phyloP scores from a whole-genome alignment of 805 yeast species.

The Nakazawaea laoshanensis region DNA sequence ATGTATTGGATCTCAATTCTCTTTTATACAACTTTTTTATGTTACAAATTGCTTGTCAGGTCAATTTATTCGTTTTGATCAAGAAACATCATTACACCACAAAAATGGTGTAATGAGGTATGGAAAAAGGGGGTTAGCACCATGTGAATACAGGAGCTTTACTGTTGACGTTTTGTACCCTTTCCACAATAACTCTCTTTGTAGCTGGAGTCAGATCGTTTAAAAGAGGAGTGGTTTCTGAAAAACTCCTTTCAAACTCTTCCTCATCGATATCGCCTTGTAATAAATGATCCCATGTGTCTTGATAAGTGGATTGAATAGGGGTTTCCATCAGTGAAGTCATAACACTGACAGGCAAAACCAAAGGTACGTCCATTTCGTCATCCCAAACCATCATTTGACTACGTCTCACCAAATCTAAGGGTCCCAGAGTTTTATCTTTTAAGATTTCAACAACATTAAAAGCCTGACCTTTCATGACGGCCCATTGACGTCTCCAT shows the following conservation, averaged over 20 bases:
- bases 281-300: constrained; percentile 21
- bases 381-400: constrained; percentile 54
- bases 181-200: constrained; percentile 48
- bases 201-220: constrained; percentile 17
- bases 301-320: constrained; percentile 15
- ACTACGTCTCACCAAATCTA: constrained; percentile 54
- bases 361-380: constrained; percentile 47
- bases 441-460: constrained; percentile 63
- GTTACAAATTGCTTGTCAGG: no score
- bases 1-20: background rate
- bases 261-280: constrained; percentile 21
- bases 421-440: constrained; percentile 50
- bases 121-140: constrained; percentile 30
- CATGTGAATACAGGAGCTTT: constrained; percentile 63
- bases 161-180: constrained; percentile 44
- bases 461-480: constrained; percentile 71
- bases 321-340: constrained; percentile 37
- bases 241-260: constrained; percentile 12
- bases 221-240: background rate
- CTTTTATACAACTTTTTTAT: background rate
- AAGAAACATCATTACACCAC: no score
- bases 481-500: constrained; percentile 64
- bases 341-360: constrained; percentile 27
- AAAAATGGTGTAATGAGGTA: no score
- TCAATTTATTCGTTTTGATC: no score